Percentiles rank a stretch among this genome's conserved stretches.
Conservation (phyloP, 2,329 filamentous ascomycete species). For the Diplodia seriata region DNA sequence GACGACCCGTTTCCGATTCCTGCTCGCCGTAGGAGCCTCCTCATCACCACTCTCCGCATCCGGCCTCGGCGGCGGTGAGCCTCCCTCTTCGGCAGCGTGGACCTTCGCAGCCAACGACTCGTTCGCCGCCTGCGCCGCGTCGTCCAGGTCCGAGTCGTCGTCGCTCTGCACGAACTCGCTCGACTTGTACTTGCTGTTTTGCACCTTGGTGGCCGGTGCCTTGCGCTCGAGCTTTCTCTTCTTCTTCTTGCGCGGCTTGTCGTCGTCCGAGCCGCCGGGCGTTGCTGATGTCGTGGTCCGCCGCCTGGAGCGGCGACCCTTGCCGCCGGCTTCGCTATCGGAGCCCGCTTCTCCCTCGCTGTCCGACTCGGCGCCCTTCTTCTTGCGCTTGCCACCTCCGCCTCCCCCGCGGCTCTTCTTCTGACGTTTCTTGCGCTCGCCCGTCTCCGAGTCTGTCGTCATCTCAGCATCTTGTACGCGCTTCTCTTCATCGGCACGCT, state of each 20-base stretch:
- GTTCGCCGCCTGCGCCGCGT: constrained; percentile 17
- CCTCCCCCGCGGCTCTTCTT: constrained; percentile 56
- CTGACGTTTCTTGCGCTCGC: constrained; percentile 78
- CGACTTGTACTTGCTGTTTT: constrained; percentile 77
- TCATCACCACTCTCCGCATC: constrained; percentile 32
- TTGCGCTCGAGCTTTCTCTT: constrained; percentile 66
- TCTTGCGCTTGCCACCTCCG: constrained; percentile 62
- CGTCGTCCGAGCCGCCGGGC: constrained; percentile 61
- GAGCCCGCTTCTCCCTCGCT: constrained; percentile 52
- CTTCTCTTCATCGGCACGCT: constrained; percentile 73
- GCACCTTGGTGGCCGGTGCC: constrained; percentile 36
- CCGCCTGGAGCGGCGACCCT: constrained; percentile 44
- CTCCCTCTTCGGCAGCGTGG: constrained; percentile 36
- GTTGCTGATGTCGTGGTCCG: constrained; percentile 47
- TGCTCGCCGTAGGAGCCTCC: constrained; percentile 19
- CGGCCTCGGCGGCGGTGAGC: constrained; percentile 33
- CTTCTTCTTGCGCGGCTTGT: constrained; percentile 65
- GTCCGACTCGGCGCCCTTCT: constrained; percentile 63
- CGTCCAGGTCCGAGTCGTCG: constrained; percentile 50
- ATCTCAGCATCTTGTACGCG: constrained; percentile 75
- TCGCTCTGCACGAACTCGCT: constrained; percentile 83
- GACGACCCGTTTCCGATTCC: constrained; percentile 34
- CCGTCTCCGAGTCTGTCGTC: constrained; percentile 65
- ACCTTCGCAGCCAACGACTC: constrained; percentile 33
- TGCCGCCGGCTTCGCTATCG: constrained; percentile 47